phyloP scores from a whole-genome alignment of 2,329 filamentous ascomycete genomes.

The Hypoxylon sp. region DNA sequence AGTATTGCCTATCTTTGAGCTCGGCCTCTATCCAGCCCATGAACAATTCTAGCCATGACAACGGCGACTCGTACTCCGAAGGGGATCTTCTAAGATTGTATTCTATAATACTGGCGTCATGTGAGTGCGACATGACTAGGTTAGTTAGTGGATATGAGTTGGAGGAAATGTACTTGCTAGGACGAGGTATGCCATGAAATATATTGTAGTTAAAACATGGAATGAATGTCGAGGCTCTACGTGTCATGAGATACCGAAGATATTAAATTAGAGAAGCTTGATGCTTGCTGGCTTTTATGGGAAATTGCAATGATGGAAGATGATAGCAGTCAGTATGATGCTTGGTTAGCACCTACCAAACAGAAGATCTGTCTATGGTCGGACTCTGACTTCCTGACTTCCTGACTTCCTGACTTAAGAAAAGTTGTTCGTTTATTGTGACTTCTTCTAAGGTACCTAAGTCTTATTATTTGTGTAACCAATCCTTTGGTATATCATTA shows the following conservation, averaged over 20 bases:
- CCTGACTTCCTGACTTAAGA: not conserved
- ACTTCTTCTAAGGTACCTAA: not conserved
- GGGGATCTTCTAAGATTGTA: not conserved
- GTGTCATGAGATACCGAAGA: not conserved
- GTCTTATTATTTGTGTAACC: too few species aligned
- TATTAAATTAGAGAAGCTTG: not conserved
- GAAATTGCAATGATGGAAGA: not conserved
- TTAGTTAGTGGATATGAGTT: not conserved
- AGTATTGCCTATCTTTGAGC: not conserved
- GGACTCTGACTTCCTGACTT: conserved; percentile 5
- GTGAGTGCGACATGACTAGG: conserved; percentile 22
- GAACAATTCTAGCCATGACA: not conserved
- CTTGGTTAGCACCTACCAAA: conserved; percentile 4
- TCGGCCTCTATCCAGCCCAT: conserved; percentile 3
- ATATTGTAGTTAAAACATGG: not conserved
- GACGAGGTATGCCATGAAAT: not conserved
- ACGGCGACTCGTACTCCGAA: not conserved
- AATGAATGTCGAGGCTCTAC: not conserved
- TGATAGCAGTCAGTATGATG: not conserved
- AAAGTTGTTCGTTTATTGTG: not conserved
- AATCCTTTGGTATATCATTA: not conserved
- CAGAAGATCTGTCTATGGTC: not conserved
- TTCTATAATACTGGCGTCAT: not conserved
- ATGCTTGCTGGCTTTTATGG: not conserved
- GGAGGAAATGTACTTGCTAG: not conserved